These are phyloP conservation scores for Phlyctochytrium arcticum DNA, from an alignment of 192 early-diverging fungal genomes.

Conservation along the genomic window DNA sequence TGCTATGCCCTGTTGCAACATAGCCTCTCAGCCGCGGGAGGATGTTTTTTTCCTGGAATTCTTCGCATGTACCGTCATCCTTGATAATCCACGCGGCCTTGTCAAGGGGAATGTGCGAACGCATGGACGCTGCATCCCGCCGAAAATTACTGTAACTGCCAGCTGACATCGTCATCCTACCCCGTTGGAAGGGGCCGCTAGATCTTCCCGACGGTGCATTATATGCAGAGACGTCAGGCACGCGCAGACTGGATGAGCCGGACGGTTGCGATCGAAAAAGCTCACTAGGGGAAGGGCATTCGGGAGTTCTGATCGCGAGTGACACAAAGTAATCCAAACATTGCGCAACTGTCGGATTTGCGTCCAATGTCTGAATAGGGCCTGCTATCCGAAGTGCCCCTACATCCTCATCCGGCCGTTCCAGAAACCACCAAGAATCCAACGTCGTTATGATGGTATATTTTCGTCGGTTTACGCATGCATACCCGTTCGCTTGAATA, in stretches of 20 bases:
- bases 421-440: slow-evolving; percentile 6
- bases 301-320: not conserved
- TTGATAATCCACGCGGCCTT: not conserved
- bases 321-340: slow-evolving; percentile 1
- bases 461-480: not conserved
- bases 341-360: not conserved
- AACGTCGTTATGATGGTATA: slow-evolving; percentile 1
- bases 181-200: not conserved
- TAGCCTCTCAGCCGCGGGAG: slow-evolving; percentile 2
- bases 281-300: slow-evolving; percentile 9
- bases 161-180: not conserved
- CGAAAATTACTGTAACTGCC: not conserved
- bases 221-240: not conserved
- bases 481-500: slow-evolving; percentile 8
- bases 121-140: not conserved
- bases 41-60: not conserved
- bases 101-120: not conserved
- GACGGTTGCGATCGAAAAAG: not conserved
- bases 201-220: not conserved
- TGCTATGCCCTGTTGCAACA: not conserved
- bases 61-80: not conserved
- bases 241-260: too few relatives aligned
- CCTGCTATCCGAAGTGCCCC: not conserved
- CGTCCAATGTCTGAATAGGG: not conserved
- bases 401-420: not conserved